Conservation (phyloP, 768 basidiomycete species). For the Tulasnella sp. region DNA sequence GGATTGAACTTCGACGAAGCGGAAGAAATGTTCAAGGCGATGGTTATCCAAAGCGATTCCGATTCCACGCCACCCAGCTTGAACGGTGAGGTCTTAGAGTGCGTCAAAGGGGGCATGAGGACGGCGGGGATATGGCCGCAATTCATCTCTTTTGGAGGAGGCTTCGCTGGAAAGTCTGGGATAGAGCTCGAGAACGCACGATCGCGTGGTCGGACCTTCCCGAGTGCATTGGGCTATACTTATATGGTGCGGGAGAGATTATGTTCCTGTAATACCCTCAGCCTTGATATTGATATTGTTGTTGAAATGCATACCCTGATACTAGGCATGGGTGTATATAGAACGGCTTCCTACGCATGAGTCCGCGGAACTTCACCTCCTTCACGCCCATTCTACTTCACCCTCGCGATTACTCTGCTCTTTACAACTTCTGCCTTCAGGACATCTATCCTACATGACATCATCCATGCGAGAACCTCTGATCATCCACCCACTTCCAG, state of each 20-base stretch:
- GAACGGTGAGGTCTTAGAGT: conserved; percentile 39
- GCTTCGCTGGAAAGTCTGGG: conserved; percentile 40
- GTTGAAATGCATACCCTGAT: too few relatives aligned
- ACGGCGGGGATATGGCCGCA: conserved; percentile 54
- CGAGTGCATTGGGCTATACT: conserved; percentile 49
- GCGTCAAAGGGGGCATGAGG: conserved; percentile 60
- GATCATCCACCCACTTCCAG: conserved; percentile 5
- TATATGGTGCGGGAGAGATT: conserved; percentile 41
- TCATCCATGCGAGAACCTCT: conserved; percentile 14
- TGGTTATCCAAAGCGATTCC: conserved; percentile 1
- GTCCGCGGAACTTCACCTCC: conserved; percentile 21
- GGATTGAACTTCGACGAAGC: conserved; percentile 57
- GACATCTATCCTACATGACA: conserved; percentile 15
- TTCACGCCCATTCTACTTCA: conserved; percentile 3
- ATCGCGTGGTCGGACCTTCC: conserved; percentile 40
- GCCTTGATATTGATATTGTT: too few relatives aligned
- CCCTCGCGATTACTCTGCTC: conserved; percentile 9
- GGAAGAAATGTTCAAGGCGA: conserved; percentile 48
- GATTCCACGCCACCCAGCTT: conserved; percentile 4
- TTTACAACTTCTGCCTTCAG: conserved; percentile 14
- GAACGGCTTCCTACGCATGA: conserved; percentile 32
- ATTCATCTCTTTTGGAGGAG: conserved; percentile 59
- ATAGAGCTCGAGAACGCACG: conserved; percentile 26
- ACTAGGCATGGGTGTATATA: conserved; percentile 41
- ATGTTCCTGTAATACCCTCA: too few relatives aligned